These are phyloP conservation scores for Scenedesmus sp. DNA, from an alignment of 163 green algal genomes.

Conservation along the genomic window DNA sequence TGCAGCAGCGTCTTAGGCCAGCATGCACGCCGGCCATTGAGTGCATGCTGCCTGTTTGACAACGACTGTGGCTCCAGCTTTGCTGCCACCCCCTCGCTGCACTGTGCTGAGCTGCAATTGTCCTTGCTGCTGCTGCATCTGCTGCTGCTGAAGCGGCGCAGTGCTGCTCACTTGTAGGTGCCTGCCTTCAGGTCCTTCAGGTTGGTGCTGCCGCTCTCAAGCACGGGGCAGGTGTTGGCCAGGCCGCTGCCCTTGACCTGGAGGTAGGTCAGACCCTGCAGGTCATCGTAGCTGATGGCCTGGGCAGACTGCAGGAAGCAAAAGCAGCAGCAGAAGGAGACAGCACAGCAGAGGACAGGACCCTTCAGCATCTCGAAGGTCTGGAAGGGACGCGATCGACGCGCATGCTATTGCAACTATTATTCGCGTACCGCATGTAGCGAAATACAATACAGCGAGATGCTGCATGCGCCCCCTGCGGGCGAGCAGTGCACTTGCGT, in stretches of 20 bases:
- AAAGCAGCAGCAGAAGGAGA: background rate
- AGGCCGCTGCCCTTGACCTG: conserved; percentile 98
- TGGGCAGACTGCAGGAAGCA: conserved; percentile 71
- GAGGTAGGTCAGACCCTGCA: conserved; percentile 97
- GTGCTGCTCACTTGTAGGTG: conserved; percentile 83
- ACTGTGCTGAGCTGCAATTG: background rate
- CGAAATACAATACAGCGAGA: background rate
- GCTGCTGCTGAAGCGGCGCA: background rate
- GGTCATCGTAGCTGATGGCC: conserved; percentile 95
- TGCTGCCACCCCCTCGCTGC: background rate
- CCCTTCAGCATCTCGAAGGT: background rate
- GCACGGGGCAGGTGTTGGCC: conserved; percentile 98
- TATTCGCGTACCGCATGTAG: background rate
- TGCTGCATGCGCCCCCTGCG: background rate
- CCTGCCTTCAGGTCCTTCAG: conserved; percentile 88
- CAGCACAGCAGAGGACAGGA: background rate
- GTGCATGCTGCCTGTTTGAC: background rate
- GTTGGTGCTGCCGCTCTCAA: conserved; percentile 73
- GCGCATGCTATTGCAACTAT: background rate
- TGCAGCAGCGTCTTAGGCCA: background rate
- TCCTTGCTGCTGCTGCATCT: conserved; percentile 2
- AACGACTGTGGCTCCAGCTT: background rate
- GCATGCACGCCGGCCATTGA: background rate
- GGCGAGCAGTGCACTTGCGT: background rate
- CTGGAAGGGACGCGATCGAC: background rate